Evolutionary conservation across 2,329 filamentous ascomycete species (phyloP).

Genomic region (Balansia obtecta): DNA sequence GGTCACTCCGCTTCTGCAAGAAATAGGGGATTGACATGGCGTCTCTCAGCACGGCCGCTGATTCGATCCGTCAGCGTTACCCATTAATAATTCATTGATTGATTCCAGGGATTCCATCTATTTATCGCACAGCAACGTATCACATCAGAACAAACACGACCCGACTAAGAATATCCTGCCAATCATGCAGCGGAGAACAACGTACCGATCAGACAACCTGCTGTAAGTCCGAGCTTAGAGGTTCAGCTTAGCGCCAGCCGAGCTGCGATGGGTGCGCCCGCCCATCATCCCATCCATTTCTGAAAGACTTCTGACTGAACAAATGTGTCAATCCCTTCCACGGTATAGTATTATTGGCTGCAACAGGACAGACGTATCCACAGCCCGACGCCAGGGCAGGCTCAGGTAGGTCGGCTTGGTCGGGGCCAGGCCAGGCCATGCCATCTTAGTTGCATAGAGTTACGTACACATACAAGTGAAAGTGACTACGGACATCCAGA

Average conservation of each 20-base stretch:
- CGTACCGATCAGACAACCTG: not conserved
- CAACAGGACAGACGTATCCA: too few species aligned
- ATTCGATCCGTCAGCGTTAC: not conserved
- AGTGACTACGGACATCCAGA: too few species aligned
- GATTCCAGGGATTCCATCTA: not conserved
- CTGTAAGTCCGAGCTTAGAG: not conserved
- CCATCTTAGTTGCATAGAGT: too few species aligned
- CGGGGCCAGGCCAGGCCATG: too few species aligned
- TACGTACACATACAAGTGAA: too few species aligned
- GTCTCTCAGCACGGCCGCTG: not conserved
- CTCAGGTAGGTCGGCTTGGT: too few species aligned
- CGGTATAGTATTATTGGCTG: too few species aligned
- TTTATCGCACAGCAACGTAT: not conserved
- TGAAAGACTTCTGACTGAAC: not conserved
- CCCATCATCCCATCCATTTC: not conserved
- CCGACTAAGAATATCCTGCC: not conserved
- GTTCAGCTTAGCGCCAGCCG: not conserved
- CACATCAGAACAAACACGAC: constrained; percentile 9
- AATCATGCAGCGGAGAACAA: not conserved
- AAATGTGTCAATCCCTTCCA: too few species aligned
- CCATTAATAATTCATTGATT: not conserved
- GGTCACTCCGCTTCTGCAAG: not conserved
- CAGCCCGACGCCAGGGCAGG: too few species aligned
- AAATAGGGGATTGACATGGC: not conserved
- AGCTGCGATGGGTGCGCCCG: not conserved